A percentile compares a stretch with the other conserved stretches of the same genome.
These are phyloP conservation scores for Trypanosoma caninum DNA, from an alignment of 208 protist genomes.

Conservation along the genomic window DNA sequence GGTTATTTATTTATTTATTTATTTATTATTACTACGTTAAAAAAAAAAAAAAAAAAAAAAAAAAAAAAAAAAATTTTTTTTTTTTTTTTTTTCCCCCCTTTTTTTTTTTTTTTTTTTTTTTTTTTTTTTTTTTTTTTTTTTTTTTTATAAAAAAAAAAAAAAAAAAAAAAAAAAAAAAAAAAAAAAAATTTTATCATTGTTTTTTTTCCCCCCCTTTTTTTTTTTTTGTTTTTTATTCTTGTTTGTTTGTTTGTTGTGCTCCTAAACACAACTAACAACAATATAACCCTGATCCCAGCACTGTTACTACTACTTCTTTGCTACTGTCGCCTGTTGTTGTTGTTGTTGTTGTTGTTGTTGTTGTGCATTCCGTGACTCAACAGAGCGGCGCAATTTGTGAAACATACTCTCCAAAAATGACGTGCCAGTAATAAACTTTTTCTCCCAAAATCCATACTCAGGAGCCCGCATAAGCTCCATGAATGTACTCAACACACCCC, in stretches of 20 bases:
- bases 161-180: constrained; percentile 12
- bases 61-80: constrained; percentile 8
- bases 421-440: constrained; percentile 89
- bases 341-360: constrained; percentile 27
- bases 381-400: constrained; percentile 83
- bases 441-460: constrained; percentile 94
- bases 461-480: constrained; percentile 98
- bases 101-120: neutral
- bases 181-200: neutral
- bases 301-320: neutral
- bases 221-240: neutral
- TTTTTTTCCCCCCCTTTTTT: neutral
- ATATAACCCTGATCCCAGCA: neutral
- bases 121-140: constrained; percentile 1
- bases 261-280: neutral
- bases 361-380: constrained; percentile 37
- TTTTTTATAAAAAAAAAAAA: neutral
- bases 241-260: neutral
- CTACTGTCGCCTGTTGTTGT: neutral
- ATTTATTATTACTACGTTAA: no score
- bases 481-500: constrained; percentile 99
- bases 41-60: no score
- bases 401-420: constrained; percentile 95
- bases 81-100: neutral
- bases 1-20: no score